phyloP scores from a whole-genome alignment of 768 basidiomycete genomes.

The Panus rudis region DNA sequence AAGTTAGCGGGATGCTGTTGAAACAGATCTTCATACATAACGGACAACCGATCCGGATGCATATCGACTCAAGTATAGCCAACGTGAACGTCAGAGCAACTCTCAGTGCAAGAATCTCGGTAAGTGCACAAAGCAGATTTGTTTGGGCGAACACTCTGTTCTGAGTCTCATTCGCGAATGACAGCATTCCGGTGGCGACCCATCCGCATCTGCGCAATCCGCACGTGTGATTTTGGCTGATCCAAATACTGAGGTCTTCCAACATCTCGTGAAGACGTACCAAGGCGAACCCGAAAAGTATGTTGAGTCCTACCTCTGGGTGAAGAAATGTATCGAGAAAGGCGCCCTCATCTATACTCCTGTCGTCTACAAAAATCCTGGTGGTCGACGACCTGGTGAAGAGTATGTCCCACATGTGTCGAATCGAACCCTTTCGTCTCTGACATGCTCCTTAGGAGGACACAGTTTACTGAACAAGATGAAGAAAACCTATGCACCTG shows the following conservation, averaged over 20 bases:
- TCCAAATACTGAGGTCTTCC: constrained; percentile 70
- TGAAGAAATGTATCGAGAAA: constrained; percentile 75
- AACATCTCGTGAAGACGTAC: constrained; percentile 64
- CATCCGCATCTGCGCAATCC: constrained; percentile 58
- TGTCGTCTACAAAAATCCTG: constrained; percentile 77
- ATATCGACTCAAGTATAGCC: constrained; percentile 75
- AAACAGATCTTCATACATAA: constrained; percentile 72
- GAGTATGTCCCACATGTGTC: constrained; percentile 43
- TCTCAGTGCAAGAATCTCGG: constrained; percentile 66
- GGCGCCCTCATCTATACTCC: constrained; percentile 62
- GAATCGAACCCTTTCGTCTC: background rate
- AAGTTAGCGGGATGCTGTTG: constrained; percentile 63
- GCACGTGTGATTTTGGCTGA: constrained; percentile 77
- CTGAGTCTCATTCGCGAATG: background rate
- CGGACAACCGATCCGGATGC: constrained; percentile 61
- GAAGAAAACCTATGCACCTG: constrained; percentile 68
- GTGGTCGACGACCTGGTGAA: constrained; percentile 74
- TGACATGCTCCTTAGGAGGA: constrained; percentile 46
- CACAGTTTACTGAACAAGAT: constrained; percentile 71
- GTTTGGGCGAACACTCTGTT: background rate
- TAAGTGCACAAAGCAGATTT: constrained; percentile 21
- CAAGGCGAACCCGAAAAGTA: constrained; percentile 67
- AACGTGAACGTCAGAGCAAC: constrained; percentile 67
- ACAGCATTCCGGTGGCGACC: constrained; percentile 79
- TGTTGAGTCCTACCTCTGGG: constrained; percentile 78